These are phyloP conservation scores for Laburnicola sp. DNA, from an alignment of 2,329 filamentous ascomycete genomes.

Conservation along the genomic window DNA sequence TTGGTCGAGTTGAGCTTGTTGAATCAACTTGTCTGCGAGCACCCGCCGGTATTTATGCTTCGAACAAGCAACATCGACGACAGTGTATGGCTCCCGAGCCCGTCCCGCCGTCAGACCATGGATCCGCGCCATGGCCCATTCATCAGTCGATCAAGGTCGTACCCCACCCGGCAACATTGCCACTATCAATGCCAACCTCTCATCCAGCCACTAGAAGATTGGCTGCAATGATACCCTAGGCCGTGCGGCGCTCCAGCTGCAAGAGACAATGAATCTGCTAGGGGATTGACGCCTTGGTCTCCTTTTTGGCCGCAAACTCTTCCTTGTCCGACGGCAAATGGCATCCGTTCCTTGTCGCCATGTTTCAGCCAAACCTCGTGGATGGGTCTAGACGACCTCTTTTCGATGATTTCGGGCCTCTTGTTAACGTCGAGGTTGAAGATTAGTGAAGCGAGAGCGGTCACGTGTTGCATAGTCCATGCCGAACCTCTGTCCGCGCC, in stretches of 20 bases:
- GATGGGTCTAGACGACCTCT: conserved; percentile 26
- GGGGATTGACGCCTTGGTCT: conserved; percentile 49
- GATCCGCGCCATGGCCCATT: conserved; percentile 44
- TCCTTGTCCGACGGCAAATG: conserved; percentile 43
- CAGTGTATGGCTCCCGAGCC: conserved; percentile 32
- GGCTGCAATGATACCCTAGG: conserved; percentile 51
- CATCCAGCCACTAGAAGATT: conserved; percentile 50
- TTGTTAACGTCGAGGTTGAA: conserved; percentile 39
- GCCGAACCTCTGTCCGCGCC: conserved; percentile 38
- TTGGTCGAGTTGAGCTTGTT: conserved; percentile 34
- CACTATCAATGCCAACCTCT: conserved; percentile 49
- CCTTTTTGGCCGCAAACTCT: conserved; percentile 50
- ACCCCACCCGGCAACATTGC: conserved; percentile 49
- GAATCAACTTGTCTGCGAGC: conserved; percentile 26
- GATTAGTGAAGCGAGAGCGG: conserved; percentile 39
- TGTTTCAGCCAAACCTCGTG: conserved; percentile 37
- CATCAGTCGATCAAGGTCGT: conserved; percentile 45
- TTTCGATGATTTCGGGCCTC: conserved; percentile 39
- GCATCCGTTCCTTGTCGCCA: conserved; percentile 44
- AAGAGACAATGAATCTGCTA: conserved; percentile 49
- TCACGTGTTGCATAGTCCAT: conserved; percentile 44
- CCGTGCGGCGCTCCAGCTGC: conserved; percentile 48
- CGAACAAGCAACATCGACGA: conserved; percentile 28
- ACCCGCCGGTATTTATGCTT: conserved; percentile 48
- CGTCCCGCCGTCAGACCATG: conserved; percentile 39